phyloP scores from a whole-genome alignment of 305 asterid genomes.

The Solanum hybrid region DNA sequence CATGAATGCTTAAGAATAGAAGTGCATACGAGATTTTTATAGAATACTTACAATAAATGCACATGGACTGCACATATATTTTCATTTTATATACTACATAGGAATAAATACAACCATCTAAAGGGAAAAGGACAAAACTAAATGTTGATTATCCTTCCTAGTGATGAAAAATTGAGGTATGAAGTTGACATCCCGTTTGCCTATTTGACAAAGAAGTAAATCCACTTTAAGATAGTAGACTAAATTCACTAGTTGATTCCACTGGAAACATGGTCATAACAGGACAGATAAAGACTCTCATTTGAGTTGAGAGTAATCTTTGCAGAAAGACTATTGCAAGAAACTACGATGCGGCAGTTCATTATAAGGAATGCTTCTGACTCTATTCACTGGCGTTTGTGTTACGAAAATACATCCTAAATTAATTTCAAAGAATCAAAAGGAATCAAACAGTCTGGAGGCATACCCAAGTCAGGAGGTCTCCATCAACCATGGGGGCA shows the following conservation, averaged over 20 bases:
- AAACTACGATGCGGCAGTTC: neutral
- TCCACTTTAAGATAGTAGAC: neutral
- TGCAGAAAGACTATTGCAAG: neutral
- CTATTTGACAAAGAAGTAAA: neutral
- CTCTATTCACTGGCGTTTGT: neutral
- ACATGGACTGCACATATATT: neutral
- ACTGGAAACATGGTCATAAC: neutral
- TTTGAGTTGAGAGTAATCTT: conserved; percentile 1
- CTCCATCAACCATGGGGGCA: conserved; percentile 85
- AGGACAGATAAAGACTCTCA: neutral
- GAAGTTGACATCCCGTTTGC: neutral
- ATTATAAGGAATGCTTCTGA: neutral
- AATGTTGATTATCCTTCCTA: neutral
- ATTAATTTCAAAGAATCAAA: neutral
- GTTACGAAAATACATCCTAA: neutral
- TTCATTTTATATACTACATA: neutral
- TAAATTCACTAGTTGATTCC: neutral
- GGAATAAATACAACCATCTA: neutral
- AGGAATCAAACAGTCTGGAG: neutral
- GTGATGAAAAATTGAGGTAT: neutral
- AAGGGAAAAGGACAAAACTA: neutral
- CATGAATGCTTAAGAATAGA: neutral
- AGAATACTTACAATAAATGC: neutral
- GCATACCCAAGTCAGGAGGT: conserved; percentile 76
- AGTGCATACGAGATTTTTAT: neutral